phyloP scores from a whole-genome alignment of 176 grass and related monocot genomes.

The sorghum (Sorghum bicolor) region Sorghum_bicolor_NCBIv3 NC_012873.2:6547001-6547500 shows the following conservation, averaged over 20 bases:
- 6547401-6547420: neutral
- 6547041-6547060: neutral
- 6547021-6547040: neutral
- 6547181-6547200: too few relatives aligned
- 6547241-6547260: neutral
- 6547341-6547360: neutral
- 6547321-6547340: neutral
- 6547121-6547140: constrained; percentile 2
- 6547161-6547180: neutral
- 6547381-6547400: neutral
- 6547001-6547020: neutral
- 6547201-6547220: neutral
- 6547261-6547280: neutral
- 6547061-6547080: neutral
- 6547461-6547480: neutral
- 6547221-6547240: neutral
- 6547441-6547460: neutral
- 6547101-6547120: neutral
- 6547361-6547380: neutral
- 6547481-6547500: neutral
- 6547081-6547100: constrained; percentile 2
- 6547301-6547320: neutral
- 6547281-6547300: neutral
- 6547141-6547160: neutral
- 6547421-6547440: neutral